phyloP scores from a whole-genome alignment of 768 basidiomycete species.

The Leucogyrophana mollusca region DNA sequence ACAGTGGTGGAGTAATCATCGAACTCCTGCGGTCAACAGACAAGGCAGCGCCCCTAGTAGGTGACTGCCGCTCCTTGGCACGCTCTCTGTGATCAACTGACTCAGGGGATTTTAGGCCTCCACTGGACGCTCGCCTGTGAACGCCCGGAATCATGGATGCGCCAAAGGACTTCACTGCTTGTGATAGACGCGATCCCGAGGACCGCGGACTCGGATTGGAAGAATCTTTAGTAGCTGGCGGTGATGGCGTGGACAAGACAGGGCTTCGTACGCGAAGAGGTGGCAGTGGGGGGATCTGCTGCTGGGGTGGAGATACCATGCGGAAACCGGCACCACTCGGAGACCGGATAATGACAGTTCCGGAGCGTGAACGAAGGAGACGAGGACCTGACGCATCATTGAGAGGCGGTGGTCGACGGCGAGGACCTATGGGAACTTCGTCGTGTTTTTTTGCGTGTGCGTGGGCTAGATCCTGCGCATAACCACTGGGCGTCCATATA shows the following conservation, averaged over 20 bases:
- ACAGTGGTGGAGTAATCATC: constrained; percentile 1
- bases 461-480: constrained; percentile 13
- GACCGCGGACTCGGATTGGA: constrained; percentile 17
- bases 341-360: constrained; percentile 9
- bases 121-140: constrained; percentile 14
- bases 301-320: constrained; percentile 5
- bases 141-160: constrained; percentile 24
- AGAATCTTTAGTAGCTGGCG: constrained; percentile 9
- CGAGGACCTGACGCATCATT: not conserved
- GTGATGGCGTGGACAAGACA: constrained; percentile 9
- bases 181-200: constrained; percentile 17
- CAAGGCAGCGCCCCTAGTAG: constrained; percentile 6
- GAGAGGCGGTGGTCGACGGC: not conserved
- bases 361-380: constrained; percentile 16
- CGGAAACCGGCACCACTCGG: constrained; percentile 6
- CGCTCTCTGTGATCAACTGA: constrained; percentile 11
- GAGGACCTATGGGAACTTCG: constrained; percentile 1
- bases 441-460: constrained; percentile 1
- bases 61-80: constrained; percentile 7
- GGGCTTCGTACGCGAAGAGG: constrained; percentile 20
- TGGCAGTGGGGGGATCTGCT: constrained; percentile 5
- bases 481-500: constrained; percentile 30
- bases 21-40: constrained; percentile 15
- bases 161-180: constrained; percentile 16
- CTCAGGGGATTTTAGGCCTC: not conserved